Percentiles rank a stretch among this genome's conserved stretches.
Evolutionary conservation across 345 rosid genomes (phyloP).

Genomic region (Syzygium jambos): DNA sequence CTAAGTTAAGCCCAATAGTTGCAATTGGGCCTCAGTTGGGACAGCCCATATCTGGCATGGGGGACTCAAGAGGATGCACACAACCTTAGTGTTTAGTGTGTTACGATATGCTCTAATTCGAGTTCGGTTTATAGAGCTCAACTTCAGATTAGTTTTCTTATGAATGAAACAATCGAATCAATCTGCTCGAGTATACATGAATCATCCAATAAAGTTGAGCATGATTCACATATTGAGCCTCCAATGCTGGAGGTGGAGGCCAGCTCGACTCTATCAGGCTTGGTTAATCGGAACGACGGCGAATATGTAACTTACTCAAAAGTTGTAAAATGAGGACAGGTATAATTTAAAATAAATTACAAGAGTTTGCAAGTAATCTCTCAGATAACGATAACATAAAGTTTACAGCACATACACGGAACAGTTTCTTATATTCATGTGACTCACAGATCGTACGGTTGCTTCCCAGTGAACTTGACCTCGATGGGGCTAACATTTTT

Average conservation of each 20-base stretch:
- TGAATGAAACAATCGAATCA: not conserved
- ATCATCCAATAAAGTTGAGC: not conserved
- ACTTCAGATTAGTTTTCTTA: not conserved
- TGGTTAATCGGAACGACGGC: accelerated
- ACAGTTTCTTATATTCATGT: not conserved
- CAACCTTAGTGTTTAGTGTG: not conserved
- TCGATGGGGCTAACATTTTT: slow-evolving; percentile 74
- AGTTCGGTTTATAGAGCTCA: not conserved
- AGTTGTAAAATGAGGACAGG: not conserved
- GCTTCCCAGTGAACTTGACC: slow-evolving; percentile 96
- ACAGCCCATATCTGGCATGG: not conserved
- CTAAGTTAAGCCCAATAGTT: not conserved
- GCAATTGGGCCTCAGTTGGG: not conserved
- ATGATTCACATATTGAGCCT: not conserved
- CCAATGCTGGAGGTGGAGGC: accelerated
- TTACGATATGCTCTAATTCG: not conserved
- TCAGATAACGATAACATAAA: not conserved
- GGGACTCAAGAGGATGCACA: not conserved
- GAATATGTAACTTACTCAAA: not conserved
- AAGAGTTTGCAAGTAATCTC: not conserved
- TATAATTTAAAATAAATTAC: no score
- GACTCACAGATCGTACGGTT: slow-evolving; percentile 53
- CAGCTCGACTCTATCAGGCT: not conserved
- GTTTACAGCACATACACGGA: not conserved
- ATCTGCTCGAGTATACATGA: not conserved